Evolutionary conservation across 257 asterid genomes (phyloP).

Genomic region (Gentiana straminea): DNA sequence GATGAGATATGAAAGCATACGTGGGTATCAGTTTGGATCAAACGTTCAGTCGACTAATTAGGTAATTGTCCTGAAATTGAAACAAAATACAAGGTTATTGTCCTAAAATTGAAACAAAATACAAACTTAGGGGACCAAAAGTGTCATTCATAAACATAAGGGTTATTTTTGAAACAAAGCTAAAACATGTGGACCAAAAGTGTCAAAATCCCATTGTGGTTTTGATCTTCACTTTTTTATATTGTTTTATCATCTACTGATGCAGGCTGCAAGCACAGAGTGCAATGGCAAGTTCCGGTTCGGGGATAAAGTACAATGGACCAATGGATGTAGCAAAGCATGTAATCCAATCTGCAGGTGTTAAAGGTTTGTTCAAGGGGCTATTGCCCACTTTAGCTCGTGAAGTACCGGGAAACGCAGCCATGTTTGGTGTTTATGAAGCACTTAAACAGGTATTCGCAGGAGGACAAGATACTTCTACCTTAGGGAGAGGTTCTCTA

Average conservation of each 20-base stretch:
- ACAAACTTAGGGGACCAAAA: too few relatives aligned
- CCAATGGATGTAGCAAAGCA: conserved; percentile 83
- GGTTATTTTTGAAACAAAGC: too few relatives aligned
- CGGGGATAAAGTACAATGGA: conserved; percentile 53
- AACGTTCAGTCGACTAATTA: too few relatives aligned
- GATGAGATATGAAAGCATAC: too few relatives aligned
- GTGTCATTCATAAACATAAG: too few relatives aligned
- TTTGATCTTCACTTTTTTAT: background rate
- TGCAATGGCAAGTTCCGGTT: conserved; percentile 32
- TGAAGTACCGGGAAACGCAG: conserved; percentile 80
- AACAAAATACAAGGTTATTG: too few relatives aligned
- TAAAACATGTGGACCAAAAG: too few relatives aligned
- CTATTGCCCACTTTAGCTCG: conserved; percentile 65
- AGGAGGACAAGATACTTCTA: conserved; percentile 59
- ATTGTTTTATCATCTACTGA: background rate
- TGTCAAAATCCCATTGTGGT: too few relatives aligned
- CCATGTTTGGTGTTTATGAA: conserved; percentile 80
- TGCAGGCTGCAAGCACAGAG: conserved; percentile 84
- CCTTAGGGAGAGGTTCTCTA: conserved; percentile 56
- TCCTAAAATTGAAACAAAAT: too few relatives aligned
- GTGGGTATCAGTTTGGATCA: too few relatives aligned
- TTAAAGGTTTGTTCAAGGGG: conserved; percentile 68
- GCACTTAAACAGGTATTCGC: conserved; percentile 58
- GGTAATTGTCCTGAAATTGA: too few relatives aligned
- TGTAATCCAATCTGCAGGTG: conserved; percentile 55